Evolutionary conservation across 2,329 filamentous ascomycete genomes (phyloP).

Genomic region (Gyromitra esculenta): DNA sequence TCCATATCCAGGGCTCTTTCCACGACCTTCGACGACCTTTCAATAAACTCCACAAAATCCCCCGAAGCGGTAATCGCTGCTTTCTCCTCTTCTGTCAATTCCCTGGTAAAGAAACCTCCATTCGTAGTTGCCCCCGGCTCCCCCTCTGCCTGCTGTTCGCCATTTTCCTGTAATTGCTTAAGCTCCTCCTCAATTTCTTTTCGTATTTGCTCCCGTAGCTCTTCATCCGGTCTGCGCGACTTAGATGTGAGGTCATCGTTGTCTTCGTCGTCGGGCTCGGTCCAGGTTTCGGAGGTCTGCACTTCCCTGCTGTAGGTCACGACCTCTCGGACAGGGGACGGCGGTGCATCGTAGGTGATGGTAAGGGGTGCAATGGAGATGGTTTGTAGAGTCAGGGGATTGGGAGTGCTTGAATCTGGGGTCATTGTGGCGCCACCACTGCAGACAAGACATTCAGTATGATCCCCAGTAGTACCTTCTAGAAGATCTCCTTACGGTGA

Average conservation of each 20-base stretch:
- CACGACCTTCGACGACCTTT: slow-evolving; percentile 95
- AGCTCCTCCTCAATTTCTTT: slow-evolving; percentile 94
- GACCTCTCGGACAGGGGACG: slow-evolving; percentile 79
- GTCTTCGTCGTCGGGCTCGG: slow-evolving; percentile 71
- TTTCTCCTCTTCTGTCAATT: slow-evolving; percentile 83
- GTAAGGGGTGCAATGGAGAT: slow-evolving; percentile 77
- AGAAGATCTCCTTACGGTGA: slow-evolving; percentile 46
- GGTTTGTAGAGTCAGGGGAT: slow-evolving; percentile 66
- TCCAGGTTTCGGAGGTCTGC: slow-evolving; percentile 84
- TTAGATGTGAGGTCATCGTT: slow-evolving; percentile 62
- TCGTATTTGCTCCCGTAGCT: slow-evolving; percentile 83
- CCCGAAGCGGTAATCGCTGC: slow-evolving; percentile 89
- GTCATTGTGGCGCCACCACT: slow-evolving; percentile 58
- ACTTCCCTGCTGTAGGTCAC: slow-evolving; percentile 98
- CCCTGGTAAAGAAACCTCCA: slow-evolving; percentile 78
- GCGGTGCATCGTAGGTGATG: slow-evolving; percentile 82
- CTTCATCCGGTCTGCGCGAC: slow-evolving; percentile 75
- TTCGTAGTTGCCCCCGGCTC: slow-evolving; percentile 60
- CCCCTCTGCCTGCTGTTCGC: slow-evolving; percentile 40
- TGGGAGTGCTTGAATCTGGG: slow-evolving; percentile 63
- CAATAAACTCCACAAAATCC: slow-evolving; percentile 94
- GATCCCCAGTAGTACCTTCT: background rate
- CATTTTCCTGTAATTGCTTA: slow-evolving; percentile 64
- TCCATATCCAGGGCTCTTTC: slow-evolving; percentile 83
- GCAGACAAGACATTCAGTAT: slow-evolving; percentile 47